A percentile compares a stretch with the other conserved stretches of the same genome.
Conservation (phyloP, 2,329 filamentous ascomycete genomes). For the Cyclaneusma minus region DNA sequence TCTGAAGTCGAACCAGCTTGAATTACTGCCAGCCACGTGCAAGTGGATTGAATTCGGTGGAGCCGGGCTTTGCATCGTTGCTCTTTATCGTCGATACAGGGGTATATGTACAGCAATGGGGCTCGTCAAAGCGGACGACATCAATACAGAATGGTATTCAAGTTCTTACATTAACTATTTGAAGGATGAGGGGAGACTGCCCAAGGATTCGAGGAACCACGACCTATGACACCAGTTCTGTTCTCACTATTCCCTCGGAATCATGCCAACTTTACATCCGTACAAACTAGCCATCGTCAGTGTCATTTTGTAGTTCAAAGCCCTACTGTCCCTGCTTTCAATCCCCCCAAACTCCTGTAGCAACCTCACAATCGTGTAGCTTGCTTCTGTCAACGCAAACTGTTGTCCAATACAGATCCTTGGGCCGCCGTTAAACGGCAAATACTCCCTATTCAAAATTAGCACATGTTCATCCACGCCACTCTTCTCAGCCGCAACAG, state of each 20-base stretch:
- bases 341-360: conserved; percentile 18
- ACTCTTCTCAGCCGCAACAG: conserved; percentile 4
- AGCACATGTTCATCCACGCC: conserved; percentile 3
- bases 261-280: conserved; percentile 8
- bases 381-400: conserved; percentile 20
- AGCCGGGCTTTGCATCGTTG: too few relatives aligned
- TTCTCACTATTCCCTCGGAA: too few relatives aligned
- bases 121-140: too few relatives aligned
- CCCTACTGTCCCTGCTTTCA: conserved; percentile 13
- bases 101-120: too few relatives aligned
- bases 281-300: conserved; percentile 9
- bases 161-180: too few relatives aligned
- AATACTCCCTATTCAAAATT: conserved; percentile 19
- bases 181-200: too few relatives aligned
- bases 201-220: conserved; percentile 5
- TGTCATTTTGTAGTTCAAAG: conserved; percentile 8
- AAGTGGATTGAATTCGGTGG: too few relatives aligned
- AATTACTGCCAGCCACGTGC: too few relatives aligned
- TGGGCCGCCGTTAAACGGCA: conserved; percentile 22
- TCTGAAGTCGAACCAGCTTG: too few relatives aligned
- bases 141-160: too few relatives aligned
- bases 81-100: too few relatives aligned
- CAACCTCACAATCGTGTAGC: conserved; percentile 19
- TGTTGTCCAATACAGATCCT: conserved; percentile 22
- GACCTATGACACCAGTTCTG: too few relatives aligned